A percentile compares a stretch with the other conserved stretches of the same genome.
Conservation (phyloP, 495 filamentous ascomycete genomes). For the Penicillium desertorum region DNA sequence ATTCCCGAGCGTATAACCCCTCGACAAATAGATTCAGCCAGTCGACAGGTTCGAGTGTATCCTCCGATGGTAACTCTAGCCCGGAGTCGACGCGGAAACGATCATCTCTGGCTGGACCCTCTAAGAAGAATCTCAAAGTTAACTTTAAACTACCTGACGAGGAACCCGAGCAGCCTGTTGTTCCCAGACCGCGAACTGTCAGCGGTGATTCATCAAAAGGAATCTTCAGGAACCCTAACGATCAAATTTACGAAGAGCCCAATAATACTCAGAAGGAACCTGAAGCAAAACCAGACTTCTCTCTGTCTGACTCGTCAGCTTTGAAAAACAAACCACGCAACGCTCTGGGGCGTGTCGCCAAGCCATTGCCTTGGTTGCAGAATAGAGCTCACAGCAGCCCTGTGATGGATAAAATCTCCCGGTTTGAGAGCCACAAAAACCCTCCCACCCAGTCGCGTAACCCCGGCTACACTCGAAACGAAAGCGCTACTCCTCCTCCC, state of each 20-base stretch:
- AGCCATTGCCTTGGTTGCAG: conserved; percentile 40
- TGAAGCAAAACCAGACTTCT: conserved; percentile 37
- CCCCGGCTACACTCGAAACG: conserved; percentile 68
- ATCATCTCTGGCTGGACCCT: conserved; percentile 24
- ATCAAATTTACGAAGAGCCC: conserved; percentile 89
- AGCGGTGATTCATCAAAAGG: conserved; percentile 44
- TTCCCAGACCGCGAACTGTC: conserved; percentile 34
- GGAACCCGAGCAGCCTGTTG: conserved; percentile 15
- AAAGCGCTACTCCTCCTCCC: conserved; percentile 32
- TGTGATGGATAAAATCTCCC: conserved; percentile 55
- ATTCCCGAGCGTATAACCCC: conserved; percentile 45
- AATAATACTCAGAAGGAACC: conserved; percentile 39
- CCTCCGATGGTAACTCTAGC: conserved; percentile 30
- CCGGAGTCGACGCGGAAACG: conserved; percentile 22
- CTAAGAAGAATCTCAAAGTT: conserved; percentile 43
- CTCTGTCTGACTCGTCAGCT: conserved; percentile 51
- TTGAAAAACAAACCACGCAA: conserved; percentile 54
- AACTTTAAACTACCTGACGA: conserved; percentile 44
- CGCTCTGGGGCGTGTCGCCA: conserved; percentile 53
- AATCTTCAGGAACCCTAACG: conserved; percentile 59
- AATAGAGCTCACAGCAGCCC: conserved; percentile 44
- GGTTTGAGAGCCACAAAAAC: conserved; percentile 74
- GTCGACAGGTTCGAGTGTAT: conserved; percentile 22
- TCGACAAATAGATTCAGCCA: conserved; percentile 21
- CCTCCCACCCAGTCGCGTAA: conserved; percentile 74